Conservation (phyloP, 345 rosid genomes). For the Psidium friedrichsthalianum region DNA sequence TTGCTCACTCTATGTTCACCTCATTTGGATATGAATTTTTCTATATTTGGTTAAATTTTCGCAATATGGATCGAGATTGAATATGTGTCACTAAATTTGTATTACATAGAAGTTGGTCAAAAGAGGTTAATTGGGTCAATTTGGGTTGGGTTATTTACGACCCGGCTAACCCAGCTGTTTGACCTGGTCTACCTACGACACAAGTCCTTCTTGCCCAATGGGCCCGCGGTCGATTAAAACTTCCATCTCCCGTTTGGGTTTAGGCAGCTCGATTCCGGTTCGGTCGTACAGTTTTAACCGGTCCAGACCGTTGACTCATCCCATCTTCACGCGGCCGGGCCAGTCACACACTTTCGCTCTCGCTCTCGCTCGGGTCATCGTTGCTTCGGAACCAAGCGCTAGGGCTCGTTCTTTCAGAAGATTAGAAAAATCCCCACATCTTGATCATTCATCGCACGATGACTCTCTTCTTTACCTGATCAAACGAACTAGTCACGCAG, state of each 20-base stretch:
- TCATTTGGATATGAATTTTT: neutral
- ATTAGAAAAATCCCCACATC: neutral
- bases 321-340: neutral
- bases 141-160: no score
- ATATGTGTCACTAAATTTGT: no score
- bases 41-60: no score
- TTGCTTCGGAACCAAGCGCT: neutral
- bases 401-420: neutral
- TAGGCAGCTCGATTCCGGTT: neutral
- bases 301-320: neutral
- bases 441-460: neutral
- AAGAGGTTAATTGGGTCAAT: no score
- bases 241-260: neutral
- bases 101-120: no score
- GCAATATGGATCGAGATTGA: no score
- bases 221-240: neutral
- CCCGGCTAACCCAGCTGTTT: accelerated
- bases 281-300: neutral
- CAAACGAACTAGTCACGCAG: neutral
- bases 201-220: neutral
- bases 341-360: neutral
- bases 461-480: neutral
- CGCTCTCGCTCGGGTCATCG: neutral
- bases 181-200: neutral
- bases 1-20: neutral